phyloP scores from a whole-genome alignment of 139 green algal species.

The Volvox reticuliferus region DNA sequence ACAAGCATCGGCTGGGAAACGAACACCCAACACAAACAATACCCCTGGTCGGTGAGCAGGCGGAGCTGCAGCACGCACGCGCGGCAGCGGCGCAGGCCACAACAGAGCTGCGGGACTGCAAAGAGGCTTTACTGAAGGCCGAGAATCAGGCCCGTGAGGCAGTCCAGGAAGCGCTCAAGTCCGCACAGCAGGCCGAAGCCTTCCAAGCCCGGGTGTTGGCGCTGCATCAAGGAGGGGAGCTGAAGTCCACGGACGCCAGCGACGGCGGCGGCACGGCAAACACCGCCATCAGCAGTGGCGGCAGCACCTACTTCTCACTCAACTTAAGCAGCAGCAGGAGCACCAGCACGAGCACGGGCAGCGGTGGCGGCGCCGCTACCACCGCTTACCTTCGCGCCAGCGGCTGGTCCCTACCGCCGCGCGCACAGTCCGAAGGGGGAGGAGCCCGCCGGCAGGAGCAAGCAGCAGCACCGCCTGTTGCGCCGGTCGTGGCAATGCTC shows the following conservation, averaged over 20 bases:
- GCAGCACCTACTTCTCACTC: background rate
- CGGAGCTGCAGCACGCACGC: background rate
- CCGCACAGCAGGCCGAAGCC: conserved; percentile 1
- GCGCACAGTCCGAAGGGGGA: background rate
- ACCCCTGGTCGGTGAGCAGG: background rate
- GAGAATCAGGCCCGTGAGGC: conserved; percentile 12
- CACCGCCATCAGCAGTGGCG: no score
- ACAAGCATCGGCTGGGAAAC: no score
- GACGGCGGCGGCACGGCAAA: no score
- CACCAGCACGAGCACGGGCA: background rate
- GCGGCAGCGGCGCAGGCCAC: background rate
- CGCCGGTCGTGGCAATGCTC: background rate
- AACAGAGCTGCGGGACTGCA: conserved; percentile 5
- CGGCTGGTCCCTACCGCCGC: background rate
- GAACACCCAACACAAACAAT: no score
- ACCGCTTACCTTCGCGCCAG: no score
- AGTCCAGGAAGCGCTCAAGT: conserved; percentile 19
- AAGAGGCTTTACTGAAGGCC: background rate
- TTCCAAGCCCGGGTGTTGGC: conserved; percentile 5
- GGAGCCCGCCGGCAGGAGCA: no score
- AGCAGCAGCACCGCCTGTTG: background rate
- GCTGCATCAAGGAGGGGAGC: background rate
- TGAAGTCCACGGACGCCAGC: no score
- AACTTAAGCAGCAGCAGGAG: background rate
- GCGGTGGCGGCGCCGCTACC: background rate